Evolutionary conservation across 345 rosid species (phyloP).

Genomic region (Ceriops decandra): DNA sequence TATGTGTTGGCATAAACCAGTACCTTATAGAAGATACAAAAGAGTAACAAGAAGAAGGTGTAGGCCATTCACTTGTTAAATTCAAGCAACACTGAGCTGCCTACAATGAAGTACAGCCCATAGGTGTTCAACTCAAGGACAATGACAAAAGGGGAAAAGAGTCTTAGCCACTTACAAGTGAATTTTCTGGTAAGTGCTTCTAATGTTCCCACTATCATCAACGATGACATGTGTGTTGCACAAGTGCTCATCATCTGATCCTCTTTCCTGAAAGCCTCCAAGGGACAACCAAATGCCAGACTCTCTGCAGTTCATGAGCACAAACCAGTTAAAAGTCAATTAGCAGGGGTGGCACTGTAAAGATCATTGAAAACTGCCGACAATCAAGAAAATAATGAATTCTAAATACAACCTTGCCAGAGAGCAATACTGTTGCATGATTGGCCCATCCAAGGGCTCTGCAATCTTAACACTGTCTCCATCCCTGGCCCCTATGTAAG

Average conservation of each 20-base stretch:
- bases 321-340: background rate
- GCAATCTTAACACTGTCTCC: constrained; percentile 76
- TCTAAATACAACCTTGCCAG: constrained; percentile 61
- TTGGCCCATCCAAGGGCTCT: constrained; percentile 76
- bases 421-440: constrained; percentile 75
- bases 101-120: background rate
- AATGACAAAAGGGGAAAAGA: background rate
- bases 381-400: background rate
- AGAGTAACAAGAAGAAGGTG: no score
- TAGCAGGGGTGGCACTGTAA: background rate
- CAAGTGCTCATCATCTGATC: constrained; percentile 58
- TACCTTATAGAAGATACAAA: background rate
- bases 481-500: constrained; percentile 54
- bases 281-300: constrained; percentile 83
- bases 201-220: constrained; percentile 66
- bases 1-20: background rate
- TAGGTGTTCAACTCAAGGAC: background rate
- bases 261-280: constrained; percentile 90
- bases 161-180: constrained; percentile 50
- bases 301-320: constrained; percentile 43
- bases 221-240: constrained; percentile 83
- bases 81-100: background rate
- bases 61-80: background rate
- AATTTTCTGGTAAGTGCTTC: constrained; percentile 65
- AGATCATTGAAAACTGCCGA: background rate